Evolutionary conservation across 371 early-diverging fungal species (phyloP), one percentile per base, ranked within the genome.

Genomic region (Syncephalis plumigaleata): DNA sequence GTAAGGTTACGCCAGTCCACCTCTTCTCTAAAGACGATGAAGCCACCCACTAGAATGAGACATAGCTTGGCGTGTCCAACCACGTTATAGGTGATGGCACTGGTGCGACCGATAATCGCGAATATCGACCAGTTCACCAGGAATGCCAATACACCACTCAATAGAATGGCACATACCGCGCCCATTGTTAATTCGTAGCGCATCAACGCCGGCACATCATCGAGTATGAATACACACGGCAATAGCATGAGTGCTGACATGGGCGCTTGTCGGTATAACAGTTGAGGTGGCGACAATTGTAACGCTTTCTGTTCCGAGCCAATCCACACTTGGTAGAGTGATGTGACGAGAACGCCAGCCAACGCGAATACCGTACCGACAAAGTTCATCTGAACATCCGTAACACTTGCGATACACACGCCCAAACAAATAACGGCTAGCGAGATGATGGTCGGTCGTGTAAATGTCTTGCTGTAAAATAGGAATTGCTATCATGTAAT

Each of bases 241-340:
- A 59, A 25, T 9, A 59, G 54, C 51, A 59, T 55, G 4, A 56
- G 1, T 1, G 60, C 48, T 21, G 59, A 59, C 27, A 59, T 23
- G 22, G 59, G 59, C 3, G 59, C 58, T 45, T 59, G 59, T 44
- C 58, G 47, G 47, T 54, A 48, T 9, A 59, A 37, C 31, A 59
- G 50, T 42, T 59, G 59, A 27, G 52, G 17, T 36, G 59, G 45
- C 27, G 59, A 39, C 7, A 57, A 27, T 18, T 40, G 55, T 13
- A 59, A 51, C 39, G 52, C 59, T 42, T 55, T 58, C 31, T 59
- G 59, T 39, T 47, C 58, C 2, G 59, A 59, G 17, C 59, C 59
- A 18, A 59, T 49, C 55, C 60, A 56, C 9, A 56, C 42, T 39
- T 58, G 59, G 55, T 59, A 59, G 18, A 59, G 15, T 3, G 45